These are phyloP conservation scores for Haplosporangium sp. DNA, from an alignment of 371 early-diverging fungal genomes.

Conservation along the genomic window DNA sequence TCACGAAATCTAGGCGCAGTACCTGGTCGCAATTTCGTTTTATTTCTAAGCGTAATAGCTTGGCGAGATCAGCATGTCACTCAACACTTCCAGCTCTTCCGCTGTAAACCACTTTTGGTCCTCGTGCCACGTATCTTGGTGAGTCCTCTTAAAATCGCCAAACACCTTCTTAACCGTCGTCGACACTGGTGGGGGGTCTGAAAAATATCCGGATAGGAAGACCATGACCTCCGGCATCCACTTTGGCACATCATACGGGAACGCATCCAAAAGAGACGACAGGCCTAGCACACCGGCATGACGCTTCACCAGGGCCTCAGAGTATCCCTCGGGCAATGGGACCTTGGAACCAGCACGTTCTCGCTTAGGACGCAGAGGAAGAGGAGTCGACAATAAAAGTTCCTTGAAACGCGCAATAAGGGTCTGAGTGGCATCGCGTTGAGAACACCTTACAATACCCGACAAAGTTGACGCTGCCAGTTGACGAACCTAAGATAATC, in stretches of 20 bases:
- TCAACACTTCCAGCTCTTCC: constrained; percentile 80
- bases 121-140: constrained; percentile 95
- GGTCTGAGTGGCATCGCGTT: constrained; percentile 73
- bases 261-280: constrained; percentile 85
- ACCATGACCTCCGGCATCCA: constrained; percentile 92
- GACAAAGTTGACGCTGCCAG: constrained; percentile 85
- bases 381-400: constrained; percentile 37
- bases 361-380: constrained; percentile 38
- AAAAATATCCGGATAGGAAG: constrained; percentile 76
- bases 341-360: constrained; percentile 53
- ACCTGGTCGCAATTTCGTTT: no score
- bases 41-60: constrained; percentile 75
- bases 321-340: constrained; percentile 62
- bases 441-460: constrained; percentile 89
- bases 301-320: constrained; percentile 73
- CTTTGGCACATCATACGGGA: constrained; percentile 91
- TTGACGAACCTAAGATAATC: constrained; percentile 73
- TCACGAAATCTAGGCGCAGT: no score
- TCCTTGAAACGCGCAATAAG: constrained; percentile 60
- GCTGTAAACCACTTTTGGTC: constrained; percentile 81
- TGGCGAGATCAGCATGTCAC: constrained; percentile 89
- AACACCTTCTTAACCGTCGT: constrained; percentile 87
- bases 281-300: constrained; percentile 92
- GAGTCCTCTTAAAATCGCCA: constrained; percentile 92
- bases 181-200: constrained; percentile 91